phyloP scores from a whole-genome alignment of 2,329 filamentous ascomycete genomes.

The Penicillium sp. region DNA sequence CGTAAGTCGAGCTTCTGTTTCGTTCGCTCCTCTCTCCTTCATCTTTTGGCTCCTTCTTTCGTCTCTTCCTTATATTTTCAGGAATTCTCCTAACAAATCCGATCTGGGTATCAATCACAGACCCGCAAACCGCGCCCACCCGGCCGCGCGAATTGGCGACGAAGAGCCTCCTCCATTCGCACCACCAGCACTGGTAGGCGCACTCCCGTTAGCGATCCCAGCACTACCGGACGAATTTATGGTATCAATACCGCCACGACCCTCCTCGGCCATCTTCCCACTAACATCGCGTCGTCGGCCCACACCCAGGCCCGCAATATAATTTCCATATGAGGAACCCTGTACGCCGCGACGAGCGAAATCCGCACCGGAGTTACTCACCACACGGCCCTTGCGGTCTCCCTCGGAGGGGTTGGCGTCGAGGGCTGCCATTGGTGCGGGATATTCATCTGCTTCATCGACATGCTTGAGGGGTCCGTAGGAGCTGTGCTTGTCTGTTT shows the following conservation, averaged over 20 bases:
- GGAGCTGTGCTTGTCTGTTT: conserved; percentile 37
- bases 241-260: conserved; percentile 37
- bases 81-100: background rate
- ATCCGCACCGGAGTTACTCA: conserved; percentile 50
- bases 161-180: conserved; percentile 7
- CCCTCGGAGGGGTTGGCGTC: conserved; percentile 29
- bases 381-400: conserved; percentile 50
- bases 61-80: background rate
- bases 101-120: conserved; percentile 34
- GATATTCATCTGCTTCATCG: conserved; percentile 32
- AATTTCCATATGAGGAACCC: conserved; percentile 47
- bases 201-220: background rate
- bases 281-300: conserved; percentile 54
- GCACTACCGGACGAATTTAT: conserved; percentile 11
- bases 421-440: conserved; percentile 11
- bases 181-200: background rate
- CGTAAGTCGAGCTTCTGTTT: background rate
- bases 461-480: conserved; percentile 43
- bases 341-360: conserved; percentile 33
- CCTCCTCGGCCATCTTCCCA: conserved; percentile 54
- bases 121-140: conserved; percentile 54
- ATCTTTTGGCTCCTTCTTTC: background rate
- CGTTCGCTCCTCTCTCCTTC: too few species aligned
- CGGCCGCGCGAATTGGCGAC: conserved; percentile 43
- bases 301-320: conserved; percentile 50